phyloP scores from a whole-genome alignment of 306 rosid genomes.

The Phaseolus lunatus region DNA sequence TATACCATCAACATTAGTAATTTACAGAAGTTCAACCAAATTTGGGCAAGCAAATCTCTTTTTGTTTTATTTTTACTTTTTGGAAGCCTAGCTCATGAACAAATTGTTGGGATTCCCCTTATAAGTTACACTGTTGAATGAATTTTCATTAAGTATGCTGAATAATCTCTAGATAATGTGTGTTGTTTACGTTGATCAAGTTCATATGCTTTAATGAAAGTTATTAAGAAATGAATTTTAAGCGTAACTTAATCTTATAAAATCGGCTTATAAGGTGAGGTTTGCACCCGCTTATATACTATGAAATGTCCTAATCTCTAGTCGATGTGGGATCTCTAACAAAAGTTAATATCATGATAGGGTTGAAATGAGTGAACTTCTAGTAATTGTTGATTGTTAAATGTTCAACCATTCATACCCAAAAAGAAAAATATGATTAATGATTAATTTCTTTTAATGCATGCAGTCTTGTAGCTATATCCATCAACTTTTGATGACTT shows the following conservation, averaged over 20 bases:
- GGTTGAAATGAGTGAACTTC: conserved; percentile 4
- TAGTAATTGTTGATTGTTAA: background rate
- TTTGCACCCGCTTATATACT: too few species aligned
- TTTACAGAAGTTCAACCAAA: background rate
- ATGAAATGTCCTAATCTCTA: too few species aligned
- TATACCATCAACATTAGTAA: too few species aligned
- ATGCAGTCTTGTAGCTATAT: conserved; percentile 19
- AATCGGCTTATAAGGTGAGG: too few species aligned
- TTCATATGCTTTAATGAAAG: background rate
- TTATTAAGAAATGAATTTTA: too few species aligned
- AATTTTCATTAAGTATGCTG: background rate
- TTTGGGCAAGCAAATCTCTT: too few species aligned
- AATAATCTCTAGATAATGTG: background rate
- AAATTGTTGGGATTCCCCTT: conserved; percentile 14
- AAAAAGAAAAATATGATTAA: conserved; percentile 20
- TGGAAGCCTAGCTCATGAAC: background rate
- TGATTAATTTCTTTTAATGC: conserved; percentile 23
- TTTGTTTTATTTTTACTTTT: background rate
- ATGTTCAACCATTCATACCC: background rate
- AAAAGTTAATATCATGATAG: background rate
- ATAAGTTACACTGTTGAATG: background rate
- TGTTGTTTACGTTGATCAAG: conserved; percentile 1
- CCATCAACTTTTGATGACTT: conserved; percentile 18
- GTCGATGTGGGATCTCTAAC: too few species aligned
- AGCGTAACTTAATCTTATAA: too few species aligned